Conservation (phyloP, 768 basidiomycete species). For the Mrakia frigida region DNA sequence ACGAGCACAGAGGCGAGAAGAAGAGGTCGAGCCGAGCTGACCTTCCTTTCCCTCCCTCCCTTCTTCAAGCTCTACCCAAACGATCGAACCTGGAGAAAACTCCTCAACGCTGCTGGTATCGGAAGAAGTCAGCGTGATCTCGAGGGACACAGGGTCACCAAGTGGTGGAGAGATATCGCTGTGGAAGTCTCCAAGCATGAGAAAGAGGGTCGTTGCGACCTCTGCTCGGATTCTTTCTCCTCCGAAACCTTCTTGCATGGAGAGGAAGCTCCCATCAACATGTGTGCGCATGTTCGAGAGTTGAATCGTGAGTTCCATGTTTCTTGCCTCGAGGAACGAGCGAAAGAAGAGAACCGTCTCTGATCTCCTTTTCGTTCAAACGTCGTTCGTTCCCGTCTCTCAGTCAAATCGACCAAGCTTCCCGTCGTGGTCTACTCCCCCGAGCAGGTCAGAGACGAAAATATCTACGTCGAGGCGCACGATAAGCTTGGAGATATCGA, state of each 20-base stretch:
- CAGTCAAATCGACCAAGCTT: not conserved
- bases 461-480: not conserved
- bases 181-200: slow-evolving; percentile 1
- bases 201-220: not conserved
- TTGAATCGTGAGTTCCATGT: not conserved
- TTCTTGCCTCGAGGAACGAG: too few species aligned
- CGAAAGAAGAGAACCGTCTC: not conserved
- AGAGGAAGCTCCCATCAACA: not conserved
- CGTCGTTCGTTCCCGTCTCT: not conserved
- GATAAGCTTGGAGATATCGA: not conserved
- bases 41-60: not conserved
- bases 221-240: too few species aligned
- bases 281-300: not conserved
- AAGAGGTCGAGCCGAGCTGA: not conserved
- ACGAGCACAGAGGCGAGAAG: not conserved
- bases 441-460: not conserved
- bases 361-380: not conserved
- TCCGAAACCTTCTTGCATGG: too few species aligned
- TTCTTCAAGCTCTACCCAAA: not conserved
- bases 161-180: slow-evolving; percentile 1
- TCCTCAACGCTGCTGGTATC: not conserved
- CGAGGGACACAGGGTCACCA: not conserved
- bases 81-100: slow-evolving; percentile 1
- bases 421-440: not conserved
- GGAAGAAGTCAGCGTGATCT: not conserved